Base-by-base conservation (phyloP, 306 rosid genomes). In the Quercus bicolor region DNA sequence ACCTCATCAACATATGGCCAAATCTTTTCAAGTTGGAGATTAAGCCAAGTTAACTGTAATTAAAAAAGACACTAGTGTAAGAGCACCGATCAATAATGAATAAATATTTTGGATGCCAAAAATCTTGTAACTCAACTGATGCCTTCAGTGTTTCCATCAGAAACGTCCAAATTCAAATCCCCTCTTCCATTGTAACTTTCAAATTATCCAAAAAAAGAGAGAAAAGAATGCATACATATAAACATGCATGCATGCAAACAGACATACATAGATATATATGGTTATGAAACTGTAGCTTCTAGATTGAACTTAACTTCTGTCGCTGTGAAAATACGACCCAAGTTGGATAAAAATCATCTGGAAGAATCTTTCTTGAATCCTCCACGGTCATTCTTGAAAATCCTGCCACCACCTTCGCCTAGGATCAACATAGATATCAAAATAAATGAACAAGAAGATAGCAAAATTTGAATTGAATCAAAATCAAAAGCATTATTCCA, bases 1-100 rank as follows among this genome's bases (percentile, higher is more conserved):
- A 94, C 98, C 89, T 86, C 93, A 77, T 94, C 45, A 55, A 94
- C 84, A 51, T 43, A 91, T 0, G 98, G 98, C 98, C 98, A 94
- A 68, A 94, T 79, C 83, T 88, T 92, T 5, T 68, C 68, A 15
- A 94, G 88, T 19, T 84, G 87, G 28, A 13, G 75, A 81, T 94
- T 94, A 16, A 94, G 91, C 97, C 98, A 94, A 70, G 40, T 75
- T 82, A 94, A 84, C 98, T 94, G 97, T 76, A 86, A 80, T 78
- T 24, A 74, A 77, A 40, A 31, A 83, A 80, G 73, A 86, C 19
- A 80, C 68, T 28, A 75, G 48, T 54, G 76, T 84, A 68, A 83
- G 76, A 66, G 76, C 11, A 19, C n/a, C 6, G 23, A 11, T 56
- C n/a, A 23, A 81, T 77, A 62, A 65, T 57, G 11, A 52, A 72